Percentiles rank a stretch among this genome's conserved stretches.
phyloP scores from a whole-genome alignment of 768 basidiomycete species.

The Amanita jacksonii region DNA sequence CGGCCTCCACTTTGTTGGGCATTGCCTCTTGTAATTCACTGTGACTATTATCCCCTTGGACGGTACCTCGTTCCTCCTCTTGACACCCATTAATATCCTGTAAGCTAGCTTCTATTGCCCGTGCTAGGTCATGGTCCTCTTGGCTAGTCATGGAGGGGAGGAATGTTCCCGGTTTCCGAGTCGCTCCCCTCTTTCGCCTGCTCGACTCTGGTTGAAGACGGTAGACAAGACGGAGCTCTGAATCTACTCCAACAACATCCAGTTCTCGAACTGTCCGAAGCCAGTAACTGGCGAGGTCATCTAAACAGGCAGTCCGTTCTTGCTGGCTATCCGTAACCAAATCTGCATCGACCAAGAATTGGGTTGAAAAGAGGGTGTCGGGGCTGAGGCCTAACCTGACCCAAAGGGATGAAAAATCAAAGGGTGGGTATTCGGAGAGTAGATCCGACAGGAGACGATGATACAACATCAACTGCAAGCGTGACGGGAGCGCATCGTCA shows the following conservation, averaged over 20 bases:
- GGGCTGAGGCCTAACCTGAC: constrained; percentile 33
- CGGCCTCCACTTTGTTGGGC: not conserved
- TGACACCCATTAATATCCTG: constrained; percentile 11
- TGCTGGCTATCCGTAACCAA: constrained; percentile 17
- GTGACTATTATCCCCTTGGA: not conserved
- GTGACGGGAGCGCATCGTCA: constrained; percentile 47
- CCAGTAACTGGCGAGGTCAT: constrained; percentile 28
- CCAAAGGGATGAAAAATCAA: constrained; percentile 52
- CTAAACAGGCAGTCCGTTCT: constrained; percentile 23
- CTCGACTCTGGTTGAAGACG: constrained; percentile 27
- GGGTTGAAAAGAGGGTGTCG: constrained; percentile 33
- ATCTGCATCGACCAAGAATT: constrained; percentile 36
- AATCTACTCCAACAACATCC: constrained; percentile 26
- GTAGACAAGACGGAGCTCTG: constrained; percentile 40
- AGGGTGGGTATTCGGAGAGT: constrained; percentile 30
- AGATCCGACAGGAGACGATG: constrained; percentile 51
- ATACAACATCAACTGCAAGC: constrained; percentile 74
- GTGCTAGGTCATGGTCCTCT: constrained; percentile 35
- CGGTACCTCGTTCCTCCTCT: not conserved
- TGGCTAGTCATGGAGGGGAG: constrained; percentile 8
- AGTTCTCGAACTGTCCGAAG: constrained; percentile 18
- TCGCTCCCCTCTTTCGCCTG: constrained; percentile 13
- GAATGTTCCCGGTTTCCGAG: not conserved
- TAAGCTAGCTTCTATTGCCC: constrained; percentile 40
- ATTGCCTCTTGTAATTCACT: no score